These are phyloP conservation scores for Isatis tinctoria DNA, from an alignment of 345 rosid species.

Conservation along the genomic window DNA sequence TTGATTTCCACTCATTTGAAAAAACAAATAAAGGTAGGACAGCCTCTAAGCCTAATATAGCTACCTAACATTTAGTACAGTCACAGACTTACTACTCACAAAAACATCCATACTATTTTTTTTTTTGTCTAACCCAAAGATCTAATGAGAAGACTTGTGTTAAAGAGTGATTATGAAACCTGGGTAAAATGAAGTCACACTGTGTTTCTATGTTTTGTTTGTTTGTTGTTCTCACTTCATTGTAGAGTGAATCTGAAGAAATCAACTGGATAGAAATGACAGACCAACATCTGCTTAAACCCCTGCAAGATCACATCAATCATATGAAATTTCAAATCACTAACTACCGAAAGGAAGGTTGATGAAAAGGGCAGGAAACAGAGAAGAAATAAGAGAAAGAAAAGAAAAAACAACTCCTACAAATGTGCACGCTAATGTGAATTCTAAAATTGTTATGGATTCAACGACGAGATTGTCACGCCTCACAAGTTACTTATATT, in stretches of 20 bases:
- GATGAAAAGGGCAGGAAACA: background rate
- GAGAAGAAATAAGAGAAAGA: background rate
- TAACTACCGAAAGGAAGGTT: background rate
- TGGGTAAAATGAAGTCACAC: background rate
- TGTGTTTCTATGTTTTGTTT: background rate
- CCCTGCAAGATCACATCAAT: slow-evolving; percentile 18
- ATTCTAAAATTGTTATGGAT: background rate
- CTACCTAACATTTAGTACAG: slow-evolving; percentile 27
- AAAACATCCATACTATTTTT: background rate
- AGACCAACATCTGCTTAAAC: slow-evolving; percentile 12
- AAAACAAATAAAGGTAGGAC: background rate
- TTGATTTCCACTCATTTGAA: slow-evolving; percentile 13
- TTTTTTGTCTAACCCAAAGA: background rate
- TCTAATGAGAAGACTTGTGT: background rate
- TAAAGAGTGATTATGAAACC: background rate
- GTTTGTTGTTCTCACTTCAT: slow-evolving; percentile 12
- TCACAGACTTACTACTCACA: slow-evolving; percentile 4
- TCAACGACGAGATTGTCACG: background rate
- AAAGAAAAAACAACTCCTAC: background rate
- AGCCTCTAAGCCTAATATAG: slow-evolving; percentile 13
- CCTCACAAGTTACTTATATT: background rate
- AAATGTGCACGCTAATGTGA: background rate
- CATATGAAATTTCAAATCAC: slow-evolving; percentile 3
- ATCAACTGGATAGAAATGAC: slow-evolving; percentile 6
- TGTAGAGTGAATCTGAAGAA: slow-evolving; percentile 29